Conservation (phyloP, 2,329 filamentous ascomycete genomes). For the Alternaria atra region DNA sequence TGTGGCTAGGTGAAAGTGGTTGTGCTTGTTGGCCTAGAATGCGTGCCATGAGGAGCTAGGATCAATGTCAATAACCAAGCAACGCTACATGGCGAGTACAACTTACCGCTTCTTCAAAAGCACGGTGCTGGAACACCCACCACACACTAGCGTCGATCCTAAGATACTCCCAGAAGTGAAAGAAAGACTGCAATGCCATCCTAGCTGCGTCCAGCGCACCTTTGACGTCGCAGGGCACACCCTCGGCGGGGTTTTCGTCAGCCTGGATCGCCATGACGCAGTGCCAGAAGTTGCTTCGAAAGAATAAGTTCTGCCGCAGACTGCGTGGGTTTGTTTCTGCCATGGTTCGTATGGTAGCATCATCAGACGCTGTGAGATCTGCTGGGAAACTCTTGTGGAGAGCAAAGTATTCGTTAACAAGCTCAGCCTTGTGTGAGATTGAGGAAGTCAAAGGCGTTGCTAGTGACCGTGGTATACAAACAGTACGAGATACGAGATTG, state of each 20-base stretch:
- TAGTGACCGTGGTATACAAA: conserved; percentile 78
- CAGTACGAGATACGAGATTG: conserved; percentile 78
- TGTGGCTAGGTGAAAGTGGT: conserved; percentile 36
- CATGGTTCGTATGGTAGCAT: conserved; percentile 66
- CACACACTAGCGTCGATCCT: conserved; percentile 78
- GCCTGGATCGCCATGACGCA: conserved; percentile 82
- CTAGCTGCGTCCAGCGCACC: conserved; percentile 78
- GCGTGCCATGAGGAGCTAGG: conserved; percentile 51
- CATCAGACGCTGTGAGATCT: conserved; percentile 73
- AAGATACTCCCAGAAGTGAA: conserved; percentile 74
- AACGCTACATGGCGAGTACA: not conserved
- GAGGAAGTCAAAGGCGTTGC: conserved; percentile 76
- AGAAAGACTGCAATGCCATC: conserved; percentile 77
- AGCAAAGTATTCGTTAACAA: conserved; percentile 74
- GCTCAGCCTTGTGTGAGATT: conserved; percentile 72
- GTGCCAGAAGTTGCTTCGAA: conserved; percentile 85
- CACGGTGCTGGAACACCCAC: conserved; percentile 86
- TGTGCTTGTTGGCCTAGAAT: conserved; percentile 50
- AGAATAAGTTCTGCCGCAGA: conserved; percentile 77
- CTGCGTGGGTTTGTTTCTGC: conserved; percentile 70
- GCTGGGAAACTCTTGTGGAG: conserved; percentile 78
- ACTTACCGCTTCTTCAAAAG: conserved; percentile 80
- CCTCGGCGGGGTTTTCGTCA: conserved; percentile 68
- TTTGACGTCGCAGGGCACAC: conserved; percentile 65
- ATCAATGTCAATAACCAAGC: not conserved